phyloP scores from a whole-genome alignment of 306 rosid genomes.

The Biancaea sappan region DNA sequence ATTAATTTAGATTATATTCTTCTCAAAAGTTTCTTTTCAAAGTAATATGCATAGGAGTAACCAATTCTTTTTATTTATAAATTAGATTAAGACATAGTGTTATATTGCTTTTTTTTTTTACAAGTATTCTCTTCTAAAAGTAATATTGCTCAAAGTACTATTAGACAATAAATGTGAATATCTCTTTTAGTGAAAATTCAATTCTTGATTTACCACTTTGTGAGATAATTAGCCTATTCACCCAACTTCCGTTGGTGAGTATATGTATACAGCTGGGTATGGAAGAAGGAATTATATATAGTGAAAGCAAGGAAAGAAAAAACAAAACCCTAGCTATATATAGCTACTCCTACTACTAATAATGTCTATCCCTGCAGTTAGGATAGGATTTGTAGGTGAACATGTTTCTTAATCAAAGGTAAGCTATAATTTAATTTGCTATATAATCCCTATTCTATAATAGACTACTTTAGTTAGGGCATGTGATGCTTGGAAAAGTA shows the following conservation, averaged over 20 bases:
- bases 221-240: no score
- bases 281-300: not conserved
- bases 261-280: no score
- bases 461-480: conserved; percentile 35
- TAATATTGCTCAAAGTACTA: no score
- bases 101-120: no score
- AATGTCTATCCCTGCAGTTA: not conserved
- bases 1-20: conserved; percentile 19
- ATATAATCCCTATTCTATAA: conserved; percentile 25
- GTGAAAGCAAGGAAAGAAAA: not conserved
- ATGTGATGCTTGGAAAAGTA: conserved; percentile 7
- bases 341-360: no score
- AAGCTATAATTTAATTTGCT: conserved; percentile 10
- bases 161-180: no score
- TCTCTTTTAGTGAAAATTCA: no score
- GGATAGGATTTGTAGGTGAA: conserved; percentile 7
- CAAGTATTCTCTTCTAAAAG: no score
- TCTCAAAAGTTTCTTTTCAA: not conserved
- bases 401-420: conserved; percentile 21
- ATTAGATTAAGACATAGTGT: not conserved
- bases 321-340: conserved; percentile 28
- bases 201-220: no score
- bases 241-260: no score
- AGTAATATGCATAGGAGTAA: not conserved
- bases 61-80: not conserved